A percentile compares a stretch with the other conserved stretches of the same genome.
These are phyloP conservation scores for Cutaneotrichosporon spelunceum DNA, from an alignment of 1,284 basidiomycete species.

Conservation along the genomic window DNA sequence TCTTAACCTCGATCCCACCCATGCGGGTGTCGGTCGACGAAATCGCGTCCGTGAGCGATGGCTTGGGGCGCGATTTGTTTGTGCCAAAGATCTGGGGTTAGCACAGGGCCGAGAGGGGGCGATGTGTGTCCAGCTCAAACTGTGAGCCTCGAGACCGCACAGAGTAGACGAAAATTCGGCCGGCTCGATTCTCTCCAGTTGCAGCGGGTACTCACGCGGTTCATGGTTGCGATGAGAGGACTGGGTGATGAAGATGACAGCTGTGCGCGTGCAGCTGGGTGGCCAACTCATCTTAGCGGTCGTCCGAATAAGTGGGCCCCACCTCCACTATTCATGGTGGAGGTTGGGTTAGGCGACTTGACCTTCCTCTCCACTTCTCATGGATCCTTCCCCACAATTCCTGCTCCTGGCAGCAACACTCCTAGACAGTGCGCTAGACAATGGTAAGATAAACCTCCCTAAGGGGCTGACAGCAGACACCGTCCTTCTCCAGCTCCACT, in stretches of 20 bases:
- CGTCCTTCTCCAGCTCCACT: conserved; percentile 37
- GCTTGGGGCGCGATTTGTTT: conserved; percentile 68
- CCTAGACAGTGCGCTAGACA: conserved; percentile 22
- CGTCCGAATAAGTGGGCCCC: conserved; percentile 6
- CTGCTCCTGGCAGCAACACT: conserved; percentile 32
- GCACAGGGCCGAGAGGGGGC: not conserved
- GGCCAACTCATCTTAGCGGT: not conserved
- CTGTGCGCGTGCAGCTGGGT: conserved; percentile 2
- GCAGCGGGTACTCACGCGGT: conserved; percentile 33
- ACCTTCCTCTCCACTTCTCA: not conserved
- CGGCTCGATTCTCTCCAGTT: not conserved
- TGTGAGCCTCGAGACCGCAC: too few relatives aligned
- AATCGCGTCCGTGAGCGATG: conserved; percentile 86
- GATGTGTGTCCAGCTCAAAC: too few relatives aligned
- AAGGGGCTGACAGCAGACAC: conserved; percentile 24
- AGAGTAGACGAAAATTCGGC: too few relatives aligned
- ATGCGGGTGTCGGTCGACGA: conserved; percentile 84
- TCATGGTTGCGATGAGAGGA: conserved; percentile 25
- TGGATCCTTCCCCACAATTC: conserved; percentile 20
- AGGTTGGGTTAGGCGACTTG: not conserved
- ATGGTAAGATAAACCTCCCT: not conserved
- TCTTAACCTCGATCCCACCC: conserved; percentile 90
- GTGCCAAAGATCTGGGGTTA: conserved; percentile 64
- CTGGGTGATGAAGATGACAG: not conserved
- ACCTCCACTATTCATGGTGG: not conserved